Evolutionary conservation across 1,139 yeast genomes (phyloP).

Genomic region (Saccharomyces hybrid): DNA sequence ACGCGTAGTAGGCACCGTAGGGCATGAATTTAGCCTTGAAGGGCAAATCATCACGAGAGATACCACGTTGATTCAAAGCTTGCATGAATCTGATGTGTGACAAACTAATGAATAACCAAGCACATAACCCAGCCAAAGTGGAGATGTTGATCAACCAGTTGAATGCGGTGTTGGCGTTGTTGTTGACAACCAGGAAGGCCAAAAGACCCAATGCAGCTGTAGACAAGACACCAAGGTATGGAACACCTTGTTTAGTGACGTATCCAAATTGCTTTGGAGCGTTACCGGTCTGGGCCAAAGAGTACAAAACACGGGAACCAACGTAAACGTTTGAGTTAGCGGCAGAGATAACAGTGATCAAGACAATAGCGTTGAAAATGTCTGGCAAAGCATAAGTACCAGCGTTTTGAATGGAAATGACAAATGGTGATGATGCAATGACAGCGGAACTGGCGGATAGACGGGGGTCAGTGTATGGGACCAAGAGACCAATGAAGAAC

Average conservation of each 20-base stretch:
- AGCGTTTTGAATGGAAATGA: conserved; percentile 54
- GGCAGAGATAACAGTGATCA: conserved; percentile 64
- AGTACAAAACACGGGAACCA: conserved; percentile 67
- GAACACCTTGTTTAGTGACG: conserved; percentile 60
- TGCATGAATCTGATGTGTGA: conserved; percentile 61
- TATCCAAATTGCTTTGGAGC: conserved; percentile 54
- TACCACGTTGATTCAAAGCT: conserved; percentile 49
- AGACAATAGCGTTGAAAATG: conserved; percentile 69
- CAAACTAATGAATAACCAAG: conserved; percentile 62
- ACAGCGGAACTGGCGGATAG: conserved; percentile 27
- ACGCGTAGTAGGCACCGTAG: conserved; percentile 51
- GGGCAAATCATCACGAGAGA: conserved; percentile 58
- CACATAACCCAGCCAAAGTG: conserved; percentile 65
- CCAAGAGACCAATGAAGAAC: conserved; percentile 66
- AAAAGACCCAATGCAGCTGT: conserved; percentile 56
- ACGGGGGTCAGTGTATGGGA: conserved; percentile 56
- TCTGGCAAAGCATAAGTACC: conserved; percentile 65
- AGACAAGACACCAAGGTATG: conserved; percentile 49
- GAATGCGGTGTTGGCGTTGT: conserved; percentile 63
- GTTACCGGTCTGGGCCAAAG: conserved; percentile 56
- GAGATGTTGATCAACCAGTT: conserved; percentile 78
- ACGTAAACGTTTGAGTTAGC: conserved; percentile 75
- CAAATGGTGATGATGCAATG: conserved; percentile 73
- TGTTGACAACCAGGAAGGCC: conserved; percentile 61
- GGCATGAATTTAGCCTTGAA: conserved; percentile 63